Evolutionary conservation across 352 stramenopile species (phyloP), one percentile per base, ranked within the genome.

Genomic region (Nothophytophthora sp.): DNA sequence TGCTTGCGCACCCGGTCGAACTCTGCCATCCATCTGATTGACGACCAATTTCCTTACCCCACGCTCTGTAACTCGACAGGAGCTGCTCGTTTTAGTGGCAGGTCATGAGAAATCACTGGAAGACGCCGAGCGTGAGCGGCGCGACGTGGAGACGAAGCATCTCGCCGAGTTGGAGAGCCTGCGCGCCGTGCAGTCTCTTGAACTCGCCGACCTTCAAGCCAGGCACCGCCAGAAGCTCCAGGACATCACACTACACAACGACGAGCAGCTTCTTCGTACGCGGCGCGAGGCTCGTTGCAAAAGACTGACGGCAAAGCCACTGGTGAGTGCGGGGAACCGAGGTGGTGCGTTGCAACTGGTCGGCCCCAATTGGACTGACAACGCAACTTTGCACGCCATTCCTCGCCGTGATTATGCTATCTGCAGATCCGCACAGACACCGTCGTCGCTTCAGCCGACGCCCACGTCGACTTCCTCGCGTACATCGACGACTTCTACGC

Each of bases 401-500:
- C 2, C 40, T 27, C n/a, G 13, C 16, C 24, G 27, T 57, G 24
- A 52, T 12, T 7, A 25, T 46, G 24, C 6, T 47, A 20, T 35
- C 25, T 22, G n/a, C n/a, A 64, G 41, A 11, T 24, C 16, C 41
- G 23, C n/a, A 74, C 49, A 63, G 63, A 48, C 59, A 75, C 24
- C 65, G n/a, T n/a, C n/a, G n/a, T n/a, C n/a, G n/a, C n/a, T n/a
- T n/a, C n/a, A n/a, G n/a, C 58, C 8, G 58, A 84, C 20, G 55
- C 49, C 16, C 73, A 76, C 41, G 51, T 50, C 22, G 73, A 79
- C 36, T 87, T 90, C 45, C 61, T 90, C 24, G 63, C 70, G 10
- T 86, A 85, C 57, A 88, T 90, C 24, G 79, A 90, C 55, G 61
- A 49, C 4, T 90, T 90, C 45, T 86, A 88, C 52, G 67, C 70